These are phyloP conservation scores for Pythium sukuiense DNA, from an alignment of 352 stramenopile species.

Conservation along the genomic window DNA sequence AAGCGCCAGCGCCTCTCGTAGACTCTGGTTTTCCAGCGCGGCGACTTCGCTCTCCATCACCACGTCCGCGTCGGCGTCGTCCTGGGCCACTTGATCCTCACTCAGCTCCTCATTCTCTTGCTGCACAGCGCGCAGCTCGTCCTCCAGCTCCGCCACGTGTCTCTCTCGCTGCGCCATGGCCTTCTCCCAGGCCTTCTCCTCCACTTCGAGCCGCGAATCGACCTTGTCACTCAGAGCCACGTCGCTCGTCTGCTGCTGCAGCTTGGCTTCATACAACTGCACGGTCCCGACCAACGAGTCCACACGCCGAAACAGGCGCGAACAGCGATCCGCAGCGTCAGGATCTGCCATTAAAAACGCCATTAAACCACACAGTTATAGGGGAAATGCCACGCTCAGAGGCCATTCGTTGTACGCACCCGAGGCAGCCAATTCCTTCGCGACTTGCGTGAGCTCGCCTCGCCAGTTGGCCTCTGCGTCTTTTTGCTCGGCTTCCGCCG, in stretches of 20 bases:
- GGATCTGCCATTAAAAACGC: slow-evolving; percentile 1
- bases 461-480: slow-evolving; percentile 12
- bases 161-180: slow-evolving; percentile 56
- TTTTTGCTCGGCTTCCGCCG: not conserved
- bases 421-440: slow-evolving; percentile 8
- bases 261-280: slow-evolving; percentile 36
- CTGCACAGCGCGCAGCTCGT: slow-evolving; percentile 49
- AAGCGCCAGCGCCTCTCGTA: slow-evolving; percentile 49
- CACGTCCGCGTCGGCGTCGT: slow-evolving; percentile 22
- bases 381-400: no score
- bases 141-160: slow-evolving; percentile 45
- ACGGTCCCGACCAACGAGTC: slow-evolving; percentile 45
- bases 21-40: slow-evolving; percentile 29
- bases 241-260: slow-evolving; percentile 37
- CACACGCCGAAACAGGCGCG: slow-evolving; percentile 36
- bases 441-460: slow-evolving; percentile 12
- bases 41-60: slow-evolving; percentile 26
- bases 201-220: slow-evolving; percentile 51
- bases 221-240: slow-evolving; percentile 51
- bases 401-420: not conserved
- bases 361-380: no score
- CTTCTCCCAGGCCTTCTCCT: slow-evolving; percentile 60
- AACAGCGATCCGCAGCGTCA: slow-evolving; percentile 14
- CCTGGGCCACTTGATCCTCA: slow-evolving; percentile 26
- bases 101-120: slow-evolving; percentile 11